Evolutionary conservation across 257 asterid species (phyloP).

Genomic region (Thymus quinquecostatus): DNA sequence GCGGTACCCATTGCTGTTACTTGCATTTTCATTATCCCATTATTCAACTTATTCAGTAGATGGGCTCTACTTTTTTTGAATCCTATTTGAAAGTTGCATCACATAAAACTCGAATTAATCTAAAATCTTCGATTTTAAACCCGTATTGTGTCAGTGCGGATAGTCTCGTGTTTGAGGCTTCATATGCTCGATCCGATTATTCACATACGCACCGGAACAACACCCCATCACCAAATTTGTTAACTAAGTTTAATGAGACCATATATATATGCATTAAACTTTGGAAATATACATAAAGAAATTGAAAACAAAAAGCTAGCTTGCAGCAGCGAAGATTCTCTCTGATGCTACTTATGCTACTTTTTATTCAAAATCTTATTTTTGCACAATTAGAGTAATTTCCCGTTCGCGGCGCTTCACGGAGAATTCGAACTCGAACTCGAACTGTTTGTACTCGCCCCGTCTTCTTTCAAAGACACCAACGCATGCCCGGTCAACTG

Average conservation of each 20-base stretch:
- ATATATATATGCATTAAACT: not conserved
- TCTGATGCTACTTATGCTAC: not conserved
- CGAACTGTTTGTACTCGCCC: slow-evolving; percentile 2
- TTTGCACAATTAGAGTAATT: not conserved
- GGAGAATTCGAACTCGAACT: not conserved
- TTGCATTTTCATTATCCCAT: not conserved
- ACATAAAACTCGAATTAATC: too few relatives aligned
- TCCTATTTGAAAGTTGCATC: too few relatives aligned
- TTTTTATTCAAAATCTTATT: not conserved
- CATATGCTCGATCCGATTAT: too few relatives aligned
- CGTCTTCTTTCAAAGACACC: slow-evolving; percentile 41
- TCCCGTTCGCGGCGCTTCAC: too few relatives aligned
- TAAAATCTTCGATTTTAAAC: too few relatives aligned
- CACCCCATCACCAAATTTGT: too few relatives aligned
- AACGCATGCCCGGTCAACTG: slow-evolving; percentile 40
- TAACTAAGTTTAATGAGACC: too few relatives aligned
- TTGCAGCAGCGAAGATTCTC: not conserved
- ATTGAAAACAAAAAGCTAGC: not conserved
- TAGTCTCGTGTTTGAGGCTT: too few relatives aligned
- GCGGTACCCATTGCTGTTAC: not conserved
- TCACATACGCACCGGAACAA: too few relatives aligned
- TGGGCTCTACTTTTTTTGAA: not conserved
- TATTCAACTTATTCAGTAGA: not conserved
- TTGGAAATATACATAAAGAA: not conserved
- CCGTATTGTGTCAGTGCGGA: too few relatives aligned